These are phyloP conservation scores for Sporisorium graminicola DNA, from an alignment of 1,284 basidiomycete genomes.

Conservation along the genomic window DNA sequence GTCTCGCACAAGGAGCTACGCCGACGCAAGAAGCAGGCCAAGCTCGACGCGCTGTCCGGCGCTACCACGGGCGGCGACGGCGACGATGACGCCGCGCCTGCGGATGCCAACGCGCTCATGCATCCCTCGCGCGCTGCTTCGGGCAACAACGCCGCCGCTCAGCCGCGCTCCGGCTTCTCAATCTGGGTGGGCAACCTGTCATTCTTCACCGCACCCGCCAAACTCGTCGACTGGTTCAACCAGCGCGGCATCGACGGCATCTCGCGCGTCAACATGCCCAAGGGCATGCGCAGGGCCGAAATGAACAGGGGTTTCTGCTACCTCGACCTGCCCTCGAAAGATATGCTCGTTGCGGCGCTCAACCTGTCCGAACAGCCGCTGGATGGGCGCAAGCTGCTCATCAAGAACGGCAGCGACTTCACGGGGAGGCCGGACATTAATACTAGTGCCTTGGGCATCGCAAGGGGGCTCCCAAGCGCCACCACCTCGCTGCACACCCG, in stretches of 20 bases:
- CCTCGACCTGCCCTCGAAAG: conserved; percentile 86
- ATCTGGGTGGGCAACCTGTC: conserved; percentile 70
- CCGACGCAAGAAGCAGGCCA: conserved; percentile 51
- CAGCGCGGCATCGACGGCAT: conserved; percentile 68
- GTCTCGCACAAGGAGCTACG: conserved; percentile 66
- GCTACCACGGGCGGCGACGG: too few relatives aligned
- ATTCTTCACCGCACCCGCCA: conserved; percentile 57
- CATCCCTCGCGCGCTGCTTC: conserved; percentile 22
- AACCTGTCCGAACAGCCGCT: conserved; percentile 83
- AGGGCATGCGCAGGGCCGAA: conserved; percentile 70
- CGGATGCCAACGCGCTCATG: conserved; percentile 31
- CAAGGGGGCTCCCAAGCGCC: conserved; percentile 24
- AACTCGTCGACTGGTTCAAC: conserved; percentile 61
- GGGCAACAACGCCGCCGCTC: conserved; percentile 4
- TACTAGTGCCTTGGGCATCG: conserved; percentile 30
- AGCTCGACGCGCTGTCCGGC: conserved; percentile 20
- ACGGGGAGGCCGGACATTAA: conserved; percentile 68
- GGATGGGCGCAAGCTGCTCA: conserved; percentile 87
- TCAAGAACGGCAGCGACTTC: conserved; percentile 82
- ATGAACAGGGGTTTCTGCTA: conserved; percentile 86
- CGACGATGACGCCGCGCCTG: too few relatives aligned
- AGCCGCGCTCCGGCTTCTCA: conserved; percentile 75
- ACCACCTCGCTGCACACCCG: conserved; percentile 1
- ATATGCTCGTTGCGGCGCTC: conserved; percentile 81
- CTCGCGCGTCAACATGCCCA: conserved; percentile 74